These are phyloP conservation scores for Amanita jacksonii DNA, from an alignment of 768 basidiomycete genomes.

Conservation along the genomic window DNA sequence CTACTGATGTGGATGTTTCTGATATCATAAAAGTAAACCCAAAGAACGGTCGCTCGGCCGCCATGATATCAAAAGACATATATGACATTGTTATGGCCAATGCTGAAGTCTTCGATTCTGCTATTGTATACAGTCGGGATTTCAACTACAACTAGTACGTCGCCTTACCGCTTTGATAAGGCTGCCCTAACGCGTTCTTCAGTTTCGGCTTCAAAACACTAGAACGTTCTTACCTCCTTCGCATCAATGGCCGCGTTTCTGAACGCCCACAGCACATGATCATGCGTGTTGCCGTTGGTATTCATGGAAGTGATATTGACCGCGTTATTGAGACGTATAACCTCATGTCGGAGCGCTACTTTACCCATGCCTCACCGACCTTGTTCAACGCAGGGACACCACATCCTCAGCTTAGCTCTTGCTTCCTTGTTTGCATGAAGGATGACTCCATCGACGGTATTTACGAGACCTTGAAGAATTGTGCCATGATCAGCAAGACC, in stretches of 20 bases:
- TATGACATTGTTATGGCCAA: slow-evolving; percentile 78
- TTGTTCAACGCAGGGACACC: slow-evolving; percentile 98
- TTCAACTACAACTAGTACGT: slow-evolving; percentile 93
- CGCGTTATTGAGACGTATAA: slow-evolving; percentile 88
- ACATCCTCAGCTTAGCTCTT: slow-evolving; percentile 88
- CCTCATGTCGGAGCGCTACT: slow-evolving; percentile 96
- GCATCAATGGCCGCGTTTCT: slow-evolving; percentile 88
- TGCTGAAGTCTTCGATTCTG: slow-evolving; percentile 77
- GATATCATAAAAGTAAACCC: slow-evolving; percentile 62
- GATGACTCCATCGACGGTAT: slow-evolving; percentile 99
- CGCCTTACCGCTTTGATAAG: neutral
- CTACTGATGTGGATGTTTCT: neutral
- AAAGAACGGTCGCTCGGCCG: slow-evolving; percentile 78
- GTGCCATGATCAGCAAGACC: slow-evolving; percentile 99
- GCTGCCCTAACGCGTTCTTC: neutral
- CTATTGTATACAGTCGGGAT: slow-evolving; percentile 97
- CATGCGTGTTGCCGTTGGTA: slow-evolving; percentile 98
- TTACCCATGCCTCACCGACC: slow-evolving; percentile 96
- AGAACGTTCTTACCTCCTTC: slow-evolving; percentile 93
- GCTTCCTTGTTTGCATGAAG: slow-evolving; percentile 98
- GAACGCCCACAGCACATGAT: slow-evolving; percentile 99
- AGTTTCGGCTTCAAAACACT: slow-evolving; percentile 99
- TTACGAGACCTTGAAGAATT: slow-evolving; percentile 96
- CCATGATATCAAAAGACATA: slow-evolving; percentile 87
- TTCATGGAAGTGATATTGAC: slow-evolving; percentile 86